These are phyloP conservation scores for Amborella trichopoda DNA, from an alignment of 164 flowering plant species.

Conservation along the genomic window DNA sequence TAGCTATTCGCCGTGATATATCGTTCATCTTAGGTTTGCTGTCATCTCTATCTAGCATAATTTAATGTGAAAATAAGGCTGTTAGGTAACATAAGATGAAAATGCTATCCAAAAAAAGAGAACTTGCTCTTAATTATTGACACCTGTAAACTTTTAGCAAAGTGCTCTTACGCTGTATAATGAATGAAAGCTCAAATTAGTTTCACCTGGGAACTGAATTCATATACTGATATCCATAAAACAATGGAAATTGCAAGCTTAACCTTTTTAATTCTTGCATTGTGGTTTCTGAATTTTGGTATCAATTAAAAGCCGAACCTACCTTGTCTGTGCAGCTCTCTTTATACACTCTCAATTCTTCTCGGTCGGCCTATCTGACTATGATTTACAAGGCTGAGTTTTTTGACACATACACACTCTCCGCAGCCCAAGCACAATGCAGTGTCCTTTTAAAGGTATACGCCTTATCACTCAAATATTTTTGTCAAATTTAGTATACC, in stretches of 20 bases:
- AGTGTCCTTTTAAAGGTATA: slow-evolving; percentile 89
- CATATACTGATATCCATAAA: background rate
- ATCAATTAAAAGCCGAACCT: background rate
- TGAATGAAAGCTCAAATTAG: background rate
- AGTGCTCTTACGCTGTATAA: background rate
- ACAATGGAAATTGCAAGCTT: background rate
- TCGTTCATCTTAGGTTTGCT: too few relatives aligned
- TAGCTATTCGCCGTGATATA: too few relatives aligned
- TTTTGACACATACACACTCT: slow-evolving; percentile 50
- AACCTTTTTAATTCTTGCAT: background rate
- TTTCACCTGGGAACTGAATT: background rate
- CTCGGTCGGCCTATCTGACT: slow-evolving; percentile 76
- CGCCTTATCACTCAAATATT: background rate
- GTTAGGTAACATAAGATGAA: too few relatives aligned
- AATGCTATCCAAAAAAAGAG: too few relatives aligned
- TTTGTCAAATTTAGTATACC: background rate
- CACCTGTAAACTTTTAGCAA: background rate
- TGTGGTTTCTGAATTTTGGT: background rate
- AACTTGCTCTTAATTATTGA: too few relatives aligned
- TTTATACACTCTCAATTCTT: slow-evolving; percentile 68
- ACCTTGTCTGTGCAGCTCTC: slow-evolving; percentile 38
- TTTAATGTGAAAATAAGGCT: too few relatives aligned
- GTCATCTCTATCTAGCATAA: too few relatives aligned
- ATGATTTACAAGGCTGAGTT: slow-evolving; percentile 56
- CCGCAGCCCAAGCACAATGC: slow-evolving; percentile 51